Percentiles rank a stretch among this genome's conserved stretches.
phyloP scores from a whole-genome alignment of 441 rosid species.

The Syzygium syzygioides region DNA sequence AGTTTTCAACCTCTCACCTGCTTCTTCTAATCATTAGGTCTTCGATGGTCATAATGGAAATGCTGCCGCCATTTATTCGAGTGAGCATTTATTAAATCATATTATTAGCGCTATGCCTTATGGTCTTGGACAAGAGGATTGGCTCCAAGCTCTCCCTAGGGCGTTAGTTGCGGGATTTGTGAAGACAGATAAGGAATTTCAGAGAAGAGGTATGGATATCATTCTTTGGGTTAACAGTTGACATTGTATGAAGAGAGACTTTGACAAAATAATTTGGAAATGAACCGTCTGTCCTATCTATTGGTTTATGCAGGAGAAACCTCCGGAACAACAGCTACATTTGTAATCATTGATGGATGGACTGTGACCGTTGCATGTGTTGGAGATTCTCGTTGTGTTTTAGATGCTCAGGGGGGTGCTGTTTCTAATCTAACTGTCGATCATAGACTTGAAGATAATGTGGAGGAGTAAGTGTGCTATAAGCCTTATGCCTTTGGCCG shows the following conservation, averaged over 20 bases:
- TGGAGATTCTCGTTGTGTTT: conserved; percentile 86
- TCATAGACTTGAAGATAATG: conserved; percentile 83
- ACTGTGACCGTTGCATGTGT: conserved; percentile 89
- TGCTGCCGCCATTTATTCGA: conserved; percentile 80
- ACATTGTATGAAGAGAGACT: neutral
- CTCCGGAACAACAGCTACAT: conserved; percentile 90
- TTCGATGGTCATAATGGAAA: conserved; percentile 91
- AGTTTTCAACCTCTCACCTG: neutral
- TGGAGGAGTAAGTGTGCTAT: conserved; percentile 55
- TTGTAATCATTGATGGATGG: conserved; percentile 90
- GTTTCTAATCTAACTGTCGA: conserved; percentile 69
- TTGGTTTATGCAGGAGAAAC: conserved; percentile 54
- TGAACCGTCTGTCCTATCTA: neutral
- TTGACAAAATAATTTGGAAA: neutral
- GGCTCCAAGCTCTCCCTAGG: conserved; percentile 84
- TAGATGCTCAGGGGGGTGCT: conserved; percentile 64
- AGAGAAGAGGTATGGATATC: conserved; percentile 52
- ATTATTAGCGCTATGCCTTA: conserved; percentile 66
- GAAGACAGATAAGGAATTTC: conserved; percentile 89
- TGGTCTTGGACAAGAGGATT: conserved; percentile 69
- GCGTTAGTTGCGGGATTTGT: conserved; percentile 95
- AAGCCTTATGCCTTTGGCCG: conserved; percentile 2
- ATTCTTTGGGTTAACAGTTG: neutral
- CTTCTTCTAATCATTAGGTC: conserved; percentile 32
- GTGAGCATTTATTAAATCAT: conserved; percentile 63